Percentiles rank a stretch among this genome's conserved stretches.
phyloP scores from a whole-genome alignment of 2,329 filamentous ascomycete genomes.

The Lanzia echinophila region DNA sequence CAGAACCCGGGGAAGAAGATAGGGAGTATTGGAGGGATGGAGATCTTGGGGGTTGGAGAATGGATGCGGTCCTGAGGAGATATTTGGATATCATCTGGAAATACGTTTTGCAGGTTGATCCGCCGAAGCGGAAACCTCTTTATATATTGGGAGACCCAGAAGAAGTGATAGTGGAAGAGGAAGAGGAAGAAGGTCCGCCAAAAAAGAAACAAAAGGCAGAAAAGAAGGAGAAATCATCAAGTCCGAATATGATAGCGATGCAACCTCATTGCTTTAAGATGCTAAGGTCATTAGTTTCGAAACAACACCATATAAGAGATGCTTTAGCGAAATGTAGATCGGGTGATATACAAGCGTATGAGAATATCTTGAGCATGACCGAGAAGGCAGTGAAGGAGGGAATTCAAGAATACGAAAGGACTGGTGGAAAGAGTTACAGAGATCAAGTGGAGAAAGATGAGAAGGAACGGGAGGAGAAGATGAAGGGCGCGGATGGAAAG shows the following conservation, averaged over 20 bases:
- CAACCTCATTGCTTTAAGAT: constrained; percentile 93
- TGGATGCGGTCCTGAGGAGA: constrained; percentile 79
- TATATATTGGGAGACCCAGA: constrained; percentile 53
- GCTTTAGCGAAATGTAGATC: constrained; percentile 63
- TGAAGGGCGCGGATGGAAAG: constrained; percentile 32
- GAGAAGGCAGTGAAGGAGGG: constrained; percentile 69
- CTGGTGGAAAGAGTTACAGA: constrained; percentile 43
- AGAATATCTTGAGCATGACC: constrained; percentile 67
- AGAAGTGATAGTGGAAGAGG: constrained; percentile 35
- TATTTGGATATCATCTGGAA: constrained; percentile 88
- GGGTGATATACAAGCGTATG: constrained; percentile 70
- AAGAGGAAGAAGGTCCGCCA: constrained; percentile 25
- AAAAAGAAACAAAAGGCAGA: constrained; percentile 38
- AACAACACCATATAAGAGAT: constrained; percentile 78
- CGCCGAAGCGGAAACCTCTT: constrained; percentile 63
- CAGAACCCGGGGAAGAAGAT: constrained; percentile 55
- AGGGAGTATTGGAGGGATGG: constrained; percentile 86
- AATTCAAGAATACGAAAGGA: constrained; percentile 58
- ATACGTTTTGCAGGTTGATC: constrained; percentile 60
- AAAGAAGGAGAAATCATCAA: constrained; percentile 32
- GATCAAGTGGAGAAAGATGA: constrained; percentile 31
- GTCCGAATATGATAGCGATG: constrained; percentile 68
- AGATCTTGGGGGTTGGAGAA: constrained; percentile 68
- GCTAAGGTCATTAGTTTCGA: constrained; percentile 71
- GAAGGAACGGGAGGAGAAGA: constrained; percentile 16